A percentile compares a stretch with the other conserved stretches of the same genome.
Conservation (phyloP, 441 rosid species). For the Erodium trifolium region DNA sequence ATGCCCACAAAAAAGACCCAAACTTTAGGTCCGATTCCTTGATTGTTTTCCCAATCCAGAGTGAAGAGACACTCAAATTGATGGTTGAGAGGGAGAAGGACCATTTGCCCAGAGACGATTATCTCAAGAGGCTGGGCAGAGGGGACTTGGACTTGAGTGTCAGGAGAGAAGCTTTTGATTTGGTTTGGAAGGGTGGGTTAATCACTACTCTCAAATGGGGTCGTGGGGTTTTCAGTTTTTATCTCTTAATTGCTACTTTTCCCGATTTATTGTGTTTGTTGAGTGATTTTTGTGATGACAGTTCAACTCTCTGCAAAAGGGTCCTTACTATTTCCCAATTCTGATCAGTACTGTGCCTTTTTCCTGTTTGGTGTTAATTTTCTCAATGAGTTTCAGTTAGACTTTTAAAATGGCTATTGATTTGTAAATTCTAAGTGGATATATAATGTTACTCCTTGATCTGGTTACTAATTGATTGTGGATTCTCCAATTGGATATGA, state of each 20-base stretch:
- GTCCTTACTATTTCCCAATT: constrained; percentile 15
- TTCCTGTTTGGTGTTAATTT: not conserved
- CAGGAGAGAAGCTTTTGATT: constrained; percentile 40
- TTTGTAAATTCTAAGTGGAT: constrained; percentile 5
- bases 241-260: constrained; percentile 13
- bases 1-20: constrained; percentile 20
- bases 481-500: not conserved
- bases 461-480: not conserved
- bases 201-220: constrained; percentile 15
- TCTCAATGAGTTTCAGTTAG: not conserved
- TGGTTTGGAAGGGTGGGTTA: constrained; percentile 46
- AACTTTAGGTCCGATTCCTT: constrained; percentile 25
- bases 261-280: not conserved
- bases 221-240: constrained; percentile 16
- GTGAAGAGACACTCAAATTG: constrained; percentile 36
- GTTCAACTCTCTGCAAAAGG: constrained; percentile 10
- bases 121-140: constrained; percentile 35
- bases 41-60: constrained; percentile 36
- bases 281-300: constrained; percentile 7
- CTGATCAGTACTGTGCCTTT: constrained; percentile 8
- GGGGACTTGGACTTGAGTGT: constrained; percentile 42
- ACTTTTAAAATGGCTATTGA: constrained; percentile 3
- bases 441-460: constrained; percentile 2
- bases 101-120: constrained; percentile 41
- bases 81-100: constrained; percentile 42